Conservation (phyloP, 2,329 filamentous ascomycete genomes). For the Aspergillus quadricinctus region DNA sequence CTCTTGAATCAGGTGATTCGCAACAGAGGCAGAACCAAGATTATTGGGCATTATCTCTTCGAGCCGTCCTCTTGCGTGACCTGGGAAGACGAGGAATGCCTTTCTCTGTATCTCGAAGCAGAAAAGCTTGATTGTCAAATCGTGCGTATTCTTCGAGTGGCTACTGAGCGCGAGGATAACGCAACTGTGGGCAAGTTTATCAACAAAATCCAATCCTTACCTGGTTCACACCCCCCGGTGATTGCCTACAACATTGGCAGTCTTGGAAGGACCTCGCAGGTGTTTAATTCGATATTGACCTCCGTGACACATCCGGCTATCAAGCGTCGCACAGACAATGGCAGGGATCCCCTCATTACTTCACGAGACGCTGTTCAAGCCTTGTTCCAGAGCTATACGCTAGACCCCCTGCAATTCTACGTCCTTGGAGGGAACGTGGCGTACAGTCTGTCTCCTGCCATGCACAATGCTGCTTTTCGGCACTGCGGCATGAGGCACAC, state of each 20-base stretch:
- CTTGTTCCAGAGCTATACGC: conserved; percentile 38
- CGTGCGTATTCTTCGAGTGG: conserved; percentile 35
- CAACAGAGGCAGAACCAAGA: conserved; percentile 37
- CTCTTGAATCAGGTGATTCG: conserved; percentile 24
- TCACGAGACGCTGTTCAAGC: conserved; percentile 36
- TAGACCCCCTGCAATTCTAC: conserved; percentile 41
- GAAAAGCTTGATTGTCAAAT: conserved; percentile 36
- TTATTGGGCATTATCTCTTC: conserved; percentile 37
- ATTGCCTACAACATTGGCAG: conserved; percentile 40
- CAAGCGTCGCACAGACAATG: conserved; percentile 17
- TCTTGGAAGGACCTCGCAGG: conserved; percentile 41
- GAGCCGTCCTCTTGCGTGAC: conserved; percentile 24
- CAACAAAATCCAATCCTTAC: conserved; percentile 30
- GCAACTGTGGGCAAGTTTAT: conserved; percentile 33
- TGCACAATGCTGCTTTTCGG: conserved; percentile 41
- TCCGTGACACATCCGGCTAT: conserved; percentile 40
- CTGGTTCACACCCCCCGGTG: conserved; percentile 28
- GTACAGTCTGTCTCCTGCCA: conserved; percentile 40
- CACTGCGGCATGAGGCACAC: conserved; percentile 38
- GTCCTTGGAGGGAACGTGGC: conserved; percentile 40
- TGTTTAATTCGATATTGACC: conserved; percentile 40
- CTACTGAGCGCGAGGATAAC: conserved; percentile 36
- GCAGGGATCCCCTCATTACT: conserved; percentile 32
- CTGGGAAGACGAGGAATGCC: conserved; percentile 33
- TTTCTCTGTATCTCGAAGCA: conserved; percentile 32